phyloP scores from a whole-genome alignment of 1,284 basidiomycete genomes.

The Jaminaea rosea region DNA sequence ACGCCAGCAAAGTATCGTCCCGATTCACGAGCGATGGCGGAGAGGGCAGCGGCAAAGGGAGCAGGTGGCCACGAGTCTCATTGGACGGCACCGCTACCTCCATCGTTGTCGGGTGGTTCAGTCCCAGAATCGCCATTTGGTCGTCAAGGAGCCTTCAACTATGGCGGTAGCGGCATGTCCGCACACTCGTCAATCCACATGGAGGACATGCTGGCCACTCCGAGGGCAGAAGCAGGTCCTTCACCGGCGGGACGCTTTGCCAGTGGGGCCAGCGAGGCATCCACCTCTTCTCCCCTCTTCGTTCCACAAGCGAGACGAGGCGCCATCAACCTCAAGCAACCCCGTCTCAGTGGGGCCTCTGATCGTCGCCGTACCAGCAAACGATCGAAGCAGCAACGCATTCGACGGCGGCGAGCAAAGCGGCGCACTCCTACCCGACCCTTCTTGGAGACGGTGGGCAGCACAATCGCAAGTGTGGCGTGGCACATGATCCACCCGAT shows the following conservation, averaged over 20 bases:
- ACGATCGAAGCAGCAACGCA: conserved; percentile 9
- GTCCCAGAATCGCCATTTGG: no score
- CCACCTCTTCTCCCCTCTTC: conserved; percentile 25
- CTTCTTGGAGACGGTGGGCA: neutral
- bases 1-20: conserved; percentile 9
- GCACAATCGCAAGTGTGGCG: neutral
- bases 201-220: neutral
- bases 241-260: neutral
- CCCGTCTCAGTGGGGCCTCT: conserved; percentile 4
- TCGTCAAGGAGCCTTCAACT: conserved; percentile 23
- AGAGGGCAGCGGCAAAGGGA: neutral
- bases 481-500: conserved; percentile 2
- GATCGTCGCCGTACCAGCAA: conserved; percentile 13
- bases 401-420: neutral
- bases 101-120: no score
- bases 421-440: neutral
- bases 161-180: conserved; percentile 22
- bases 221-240: neutral
- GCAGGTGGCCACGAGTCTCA: conserved; percentile 1
- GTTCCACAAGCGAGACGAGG: conserved; percentile 34
- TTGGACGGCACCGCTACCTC: conserved; percentile 13
- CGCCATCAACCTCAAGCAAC: conserved; percentile 16
- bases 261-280: neutral
- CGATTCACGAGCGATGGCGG: neutral
- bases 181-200: conserved; percentile 19